Conservation (phyloP, 1,284 basidiomycete genomes). For the Papiliotrema flavescens region DNA sequence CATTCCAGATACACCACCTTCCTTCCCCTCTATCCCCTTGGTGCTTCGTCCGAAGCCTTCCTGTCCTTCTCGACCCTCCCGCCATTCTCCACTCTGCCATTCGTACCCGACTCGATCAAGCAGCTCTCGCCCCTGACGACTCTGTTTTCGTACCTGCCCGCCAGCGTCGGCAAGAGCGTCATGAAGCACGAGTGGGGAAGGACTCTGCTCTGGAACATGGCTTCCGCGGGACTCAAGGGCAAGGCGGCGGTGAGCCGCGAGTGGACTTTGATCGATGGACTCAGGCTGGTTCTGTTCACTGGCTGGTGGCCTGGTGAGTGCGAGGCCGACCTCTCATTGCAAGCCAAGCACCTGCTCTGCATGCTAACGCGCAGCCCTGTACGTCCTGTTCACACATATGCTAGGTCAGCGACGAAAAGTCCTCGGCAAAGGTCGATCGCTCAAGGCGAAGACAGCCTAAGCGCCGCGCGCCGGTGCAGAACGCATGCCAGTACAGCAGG, state of each 20-base stretch:
- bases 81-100: slow-evolving; percentile 47
- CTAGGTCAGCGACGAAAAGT: slow-evolving; percentile 75
- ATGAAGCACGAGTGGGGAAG: slow-evolving; percentile 27
- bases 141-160: slow-evolving; percentile 24
- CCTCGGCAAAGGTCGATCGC: slow-evolving; percentile 54
- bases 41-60: slow-evolving; percentile 85
- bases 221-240: slow-evolving; percentile 19
- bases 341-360: neutral
- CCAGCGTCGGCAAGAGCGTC: slow-evolving; percentile 17
- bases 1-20: slow-evolving; percentile 76
- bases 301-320: slow-evolving; percentile 85
- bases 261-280: slow-evolving; percentile 50
- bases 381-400: slow-evolving; percentile 88
- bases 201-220: slow-evolving; percentile 29
- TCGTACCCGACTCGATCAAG: slow-evolving; percentile 18
- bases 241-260: slow-evolving; percentile 9
- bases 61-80: slow-evolving; percentile 77
- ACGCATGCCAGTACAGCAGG: no score
- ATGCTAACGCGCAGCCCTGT: slow-evolving; percentile 58
- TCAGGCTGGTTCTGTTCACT: slow-evolving; percentile 65
- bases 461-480: no score
- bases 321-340: no score
- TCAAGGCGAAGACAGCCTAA: slow-evolving; percentile 24
- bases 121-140: slow-evolving; percentile 17
- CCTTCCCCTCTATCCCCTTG: slow-evolving; percentile 86